Conservation (phyloP, 2,329 filamentous ascomycete genomes). For the Penicillium sp. region DNA sequence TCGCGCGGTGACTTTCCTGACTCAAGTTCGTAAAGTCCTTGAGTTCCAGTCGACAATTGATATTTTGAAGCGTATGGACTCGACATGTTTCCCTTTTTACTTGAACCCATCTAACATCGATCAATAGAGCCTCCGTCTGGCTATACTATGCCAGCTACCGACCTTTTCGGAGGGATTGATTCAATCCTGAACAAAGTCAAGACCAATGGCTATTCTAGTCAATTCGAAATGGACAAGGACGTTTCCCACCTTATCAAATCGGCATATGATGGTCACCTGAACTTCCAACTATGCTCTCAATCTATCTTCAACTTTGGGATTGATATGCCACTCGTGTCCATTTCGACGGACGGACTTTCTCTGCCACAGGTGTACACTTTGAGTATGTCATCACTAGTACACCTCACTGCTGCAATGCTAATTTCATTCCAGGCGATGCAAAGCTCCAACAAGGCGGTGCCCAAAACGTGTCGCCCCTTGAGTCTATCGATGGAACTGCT, state of each 20-base stretch:
- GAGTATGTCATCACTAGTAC: conserved; percentile 5
- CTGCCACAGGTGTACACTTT: conserved; percentile 52
- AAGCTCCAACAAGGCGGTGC: conserved; percentile 13
- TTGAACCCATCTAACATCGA: conserved; percentile 4
- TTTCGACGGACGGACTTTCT: conserved; percentile 56
- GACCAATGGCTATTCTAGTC: conserved; percentile 45
- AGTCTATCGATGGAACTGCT: conserved; percentile 54
- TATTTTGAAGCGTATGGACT: conserved; percentile 39
- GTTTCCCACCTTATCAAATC: conserved; percentile 51
- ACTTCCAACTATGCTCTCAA: conserved; percentile 27
- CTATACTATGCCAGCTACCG: conserved; percentile 48
- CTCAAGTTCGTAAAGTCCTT: conserved; percentile 34
- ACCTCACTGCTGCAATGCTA: not conserved
- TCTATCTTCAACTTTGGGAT: conserved; percentile 44
- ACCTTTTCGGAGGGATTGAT: conserved; percentile 46
- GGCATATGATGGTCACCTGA: conserved; percentile 59
- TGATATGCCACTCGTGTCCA: conserved; percentile 50
- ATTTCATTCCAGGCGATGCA: conserved; percentile 14
- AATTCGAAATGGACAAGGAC: conserved; percentile 53
- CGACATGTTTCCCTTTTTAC: not conserved
- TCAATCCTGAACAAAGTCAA: conserved; percentile 43
- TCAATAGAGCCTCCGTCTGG: conserved; percentile 45
- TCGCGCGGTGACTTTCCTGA: conserved; percentile 21
- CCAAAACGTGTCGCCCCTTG: conserved; percentile 46
- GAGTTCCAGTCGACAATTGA: conserved; percentile 49